Evolutionary conservation across 768 basidiomycete genomes (phyloP), one percentile per base, ranked within the genome.

Genomic region (Roridomyces roridus): DNA sequence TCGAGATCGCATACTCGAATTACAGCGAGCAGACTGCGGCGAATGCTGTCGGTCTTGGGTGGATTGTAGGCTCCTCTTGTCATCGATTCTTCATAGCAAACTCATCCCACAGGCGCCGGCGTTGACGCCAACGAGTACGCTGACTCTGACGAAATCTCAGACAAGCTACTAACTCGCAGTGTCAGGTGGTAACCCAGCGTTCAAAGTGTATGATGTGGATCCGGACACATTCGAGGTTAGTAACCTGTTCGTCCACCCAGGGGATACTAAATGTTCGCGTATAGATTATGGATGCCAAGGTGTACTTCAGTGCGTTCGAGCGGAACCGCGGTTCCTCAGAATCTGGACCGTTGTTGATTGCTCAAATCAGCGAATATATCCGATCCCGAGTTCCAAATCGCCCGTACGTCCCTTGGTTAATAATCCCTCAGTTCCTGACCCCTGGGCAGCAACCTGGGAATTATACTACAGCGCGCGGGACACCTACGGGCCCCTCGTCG

Each of bases 141-240:
- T n/a, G n/a, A n/a, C 55, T 37, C 23, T 11, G 11, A 17, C 50
- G 34, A 24, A 47, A 26, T 20, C 20, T 31, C 23, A 31, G 21
- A n/a, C n/a, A 28, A 26, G 29, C 23, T 5, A 23, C 51, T 29
- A 1, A 55, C 10, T 36, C 7, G 29, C 21, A 23, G 9, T 20
- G n/a, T 35, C 34, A 73, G 72, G 71, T 48, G 74, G 69, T 53
- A 78, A 73, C 64, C 78, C 65, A 25, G 74, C 68, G 37, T 78
- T 72, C 68, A 71, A 76, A 28, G 56, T 78, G 1, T 78, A 78
- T 61, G 75, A 76, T 34, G 60, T 80, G 39, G 78, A 80, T 54
- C 75, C 76, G 18, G 75, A 73, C 49, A 77, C 77, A 2, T 77
- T 70, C 45, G 77, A 75, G 51, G 29, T 31, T n/a, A n/a, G n/a